phyloP scores from a whole-genome alignment of 805 yeast genomes.

The Metschnikowia vanudenii region DNA sequence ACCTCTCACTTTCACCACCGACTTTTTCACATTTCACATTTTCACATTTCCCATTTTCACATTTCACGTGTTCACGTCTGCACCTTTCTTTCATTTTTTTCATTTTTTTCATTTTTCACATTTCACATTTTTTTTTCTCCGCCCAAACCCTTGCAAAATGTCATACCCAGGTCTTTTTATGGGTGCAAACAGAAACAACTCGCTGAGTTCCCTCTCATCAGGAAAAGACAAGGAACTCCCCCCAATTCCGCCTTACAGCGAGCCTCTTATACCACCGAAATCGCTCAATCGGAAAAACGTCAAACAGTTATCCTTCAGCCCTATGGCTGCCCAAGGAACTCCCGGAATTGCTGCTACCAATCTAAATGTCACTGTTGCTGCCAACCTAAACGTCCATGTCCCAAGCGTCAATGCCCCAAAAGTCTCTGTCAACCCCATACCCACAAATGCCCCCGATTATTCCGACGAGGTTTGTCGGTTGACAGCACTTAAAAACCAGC shows the following conservation, averaged over 20 bases:
- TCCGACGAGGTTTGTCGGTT: slow-evolving; percentile 10
- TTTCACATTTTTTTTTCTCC: no score
- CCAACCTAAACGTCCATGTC: no score
- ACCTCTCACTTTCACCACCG: no score
- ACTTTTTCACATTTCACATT: no score
- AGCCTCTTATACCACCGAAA: slow-evolving; percentile 33
- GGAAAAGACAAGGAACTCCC: slow-evolving; percentile 41
- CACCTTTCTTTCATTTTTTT: neutral
- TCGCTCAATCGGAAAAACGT: slow-evolving; percentile 40
- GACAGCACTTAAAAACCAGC: slow-evolving; percentile 18
- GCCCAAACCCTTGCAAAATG: no score
- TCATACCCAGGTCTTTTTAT: neutral
- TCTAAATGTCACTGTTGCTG: no score
- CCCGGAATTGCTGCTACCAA: no score
- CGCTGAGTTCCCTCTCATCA: slow-evolving; percentile 2
- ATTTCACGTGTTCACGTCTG: no score
- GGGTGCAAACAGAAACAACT: neutral
- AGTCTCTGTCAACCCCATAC: no score
- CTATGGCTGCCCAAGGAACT: neutral
- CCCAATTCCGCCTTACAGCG: slow-evolving; percentile 31
- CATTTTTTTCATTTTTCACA: neutral
- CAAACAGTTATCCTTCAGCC: slow-evolving; percentile 30
- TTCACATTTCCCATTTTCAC: no score
- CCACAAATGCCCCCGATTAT: neutral
- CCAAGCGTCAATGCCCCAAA: no score